Conservation (phyloP, 1,284 basidiomycete species). For the Fomes fomentarius region DNA sequence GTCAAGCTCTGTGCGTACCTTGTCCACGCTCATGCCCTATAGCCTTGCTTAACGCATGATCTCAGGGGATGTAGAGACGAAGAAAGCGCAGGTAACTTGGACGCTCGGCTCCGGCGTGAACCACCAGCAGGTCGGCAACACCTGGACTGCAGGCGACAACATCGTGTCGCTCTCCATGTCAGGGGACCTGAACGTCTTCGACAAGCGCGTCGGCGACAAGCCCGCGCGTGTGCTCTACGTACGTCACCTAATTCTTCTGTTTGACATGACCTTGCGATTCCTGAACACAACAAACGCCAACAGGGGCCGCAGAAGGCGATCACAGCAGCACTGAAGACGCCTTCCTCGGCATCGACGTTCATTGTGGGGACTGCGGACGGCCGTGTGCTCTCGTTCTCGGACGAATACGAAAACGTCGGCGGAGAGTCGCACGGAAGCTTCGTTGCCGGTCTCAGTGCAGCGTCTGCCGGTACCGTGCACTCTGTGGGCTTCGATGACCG, state of each 20-base stretch:
- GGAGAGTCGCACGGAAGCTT: conserved; percentile 77
- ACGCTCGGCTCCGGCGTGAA: conserved; percentile 69
- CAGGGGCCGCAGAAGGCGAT: conserved; percentile 84
- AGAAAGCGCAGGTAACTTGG: conserved; percentile 71
- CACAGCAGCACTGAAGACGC: conserved; percentile 58
- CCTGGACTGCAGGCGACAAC: conserved; percentile 73
- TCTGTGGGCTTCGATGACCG: conserved; percentile 84
- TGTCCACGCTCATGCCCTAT: no score
- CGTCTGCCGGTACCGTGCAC: conserved; percentile 57
- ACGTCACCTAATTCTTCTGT: conserved; percentile 21
- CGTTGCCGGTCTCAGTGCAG: conserved; percentile 66
- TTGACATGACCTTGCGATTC: neutral
- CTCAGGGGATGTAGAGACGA: conserved; percentile 79
- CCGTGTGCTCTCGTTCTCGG: conserved; percentile 68
- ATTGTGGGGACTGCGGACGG: conserved; percentile 87
- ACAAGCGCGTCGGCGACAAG: conserved; percentile 67
- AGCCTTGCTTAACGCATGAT: neutral
- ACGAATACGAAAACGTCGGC: conserved; percentile 50
- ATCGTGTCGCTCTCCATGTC: conserved; percentile 88
- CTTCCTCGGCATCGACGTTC: conserved; percentile 61
- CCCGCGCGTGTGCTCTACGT: conserved; percentile 68
- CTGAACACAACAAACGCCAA: neutral
- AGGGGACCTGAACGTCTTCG: conserved; percentile 86
- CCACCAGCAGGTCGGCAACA: conserved; percentile 89
- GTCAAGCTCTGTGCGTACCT: conserved; percentile 79